Conservation (phyloP, 2,329 filamentous ascomycete species). For the Alternaria ethzedia region DNA sequence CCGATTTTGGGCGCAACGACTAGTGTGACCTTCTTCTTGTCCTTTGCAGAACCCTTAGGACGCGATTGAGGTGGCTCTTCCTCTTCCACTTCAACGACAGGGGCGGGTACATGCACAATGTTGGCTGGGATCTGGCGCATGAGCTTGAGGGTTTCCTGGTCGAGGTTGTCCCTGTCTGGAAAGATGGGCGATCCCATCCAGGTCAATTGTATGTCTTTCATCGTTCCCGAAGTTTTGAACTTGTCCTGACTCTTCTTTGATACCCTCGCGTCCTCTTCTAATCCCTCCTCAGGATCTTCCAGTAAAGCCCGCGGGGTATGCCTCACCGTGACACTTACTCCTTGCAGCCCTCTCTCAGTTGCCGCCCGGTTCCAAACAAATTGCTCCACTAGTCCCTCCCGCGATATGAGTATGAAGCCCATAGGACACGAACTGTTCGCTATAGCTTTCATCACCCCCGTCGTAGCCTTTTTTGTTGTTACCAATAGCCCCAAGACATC, state of each 20-base stretch:
- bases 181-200: conserved; percentile 48
- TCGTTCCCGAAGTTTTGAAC: conserved; percentile 28
- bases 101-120: neutral
- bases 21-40: neutral
- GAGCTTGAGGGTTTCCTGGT: conserved; percentile 29
- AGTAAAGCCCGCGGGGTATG: conserved; percentile 31
- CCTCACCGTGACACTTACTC: conserved; percentile 49
- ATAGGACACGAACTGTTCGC: conserved; percentile 72
- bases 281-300: conserved; percentile 3
- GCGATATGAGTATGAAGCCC: conserved; percentile 70
- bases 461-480: conserved; percentile 72
- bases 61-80: neutral
- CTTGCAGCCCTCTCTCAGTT: conserved; percentile 67
- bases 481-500: conserved; percentile 74
- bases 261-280: conserved; percentile 6
- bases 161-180: conserved; percentile 29
- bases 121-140: neutral
- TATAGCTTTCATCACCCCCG: conserved; percentile 77
- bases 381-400: conserved; percentile 66
- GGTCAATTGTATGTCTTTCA: conserved; percentile 45
- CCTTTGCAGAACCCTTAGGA: neutral
- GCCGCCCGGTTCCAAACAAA: conserved; percentile 75
- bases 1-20: neutral
- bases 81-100: neutral
- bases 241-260: conserved; percentile 11